phyloP scores from a whole-genome alignment of 768 basidiomycete species.

The Suillus sp. region DNA sequence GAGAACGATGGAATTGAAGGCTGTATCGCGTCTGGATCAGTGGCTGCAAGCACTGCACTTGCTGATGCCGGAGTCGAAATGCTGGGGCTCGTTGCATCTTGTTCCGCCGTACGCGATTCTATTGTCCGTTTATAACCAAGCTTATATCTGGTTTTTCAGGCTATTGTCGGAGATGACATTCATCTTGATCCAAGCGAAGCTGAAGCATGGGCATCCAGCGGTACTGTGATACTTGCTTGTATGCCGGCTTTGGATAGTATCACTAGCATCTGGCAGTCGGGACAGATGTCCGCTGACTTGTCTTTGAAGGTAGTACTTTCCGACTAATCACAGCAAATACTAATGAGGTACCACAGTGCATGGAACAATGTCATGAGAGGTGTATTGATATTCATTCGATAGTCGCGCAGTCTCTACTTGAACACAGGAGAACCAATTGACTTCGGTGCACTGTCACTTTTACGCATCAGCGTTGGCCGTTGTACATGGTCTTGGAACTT shows the following conservation, averaged over 20 bases:
- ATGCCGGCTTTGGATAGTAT: conserved; percentile 87
- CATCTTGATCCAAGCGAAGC: conserved; percentile 82
- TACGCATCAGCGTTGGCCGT: background rate
- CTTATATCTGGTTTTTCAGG: conserved; percentile 40
- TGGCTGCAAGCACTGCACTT: conserved; percentile 88
- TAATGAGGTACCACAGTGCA: conserved; percentile 48
- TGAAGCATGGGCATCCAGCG: conserved; percentile 59
- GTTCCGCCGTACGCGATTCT: conserved; percentile 63
- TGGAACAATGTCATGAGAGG: conserved; percentile 67
- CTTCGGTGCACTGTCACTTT: background rate
- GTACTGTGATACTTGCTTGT: conserved; percentile 76
- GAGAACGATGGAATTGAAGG: conserved; percentile 93
- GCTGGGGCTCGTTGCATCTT: conserved; percentile 83
- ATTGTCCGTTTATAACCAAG: conserved; percentile 5
- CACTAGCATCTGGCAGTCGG: conserved; percentile 87
- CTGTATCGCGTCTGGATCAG: conserved; percentile 81
- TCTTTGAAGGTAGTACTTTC: conserved; percentile 52
- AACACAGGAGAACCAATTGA: conserved; percentile 28
- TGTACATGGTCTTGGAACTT: background rate
- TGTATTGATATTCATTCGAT: conserved; percentile 78
- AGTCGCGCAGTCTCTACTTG: conserved; percentile 69
- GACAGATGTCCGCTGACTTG: conserved; percentile 57
- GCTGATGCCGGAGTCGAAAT: conserved; percentile 94
- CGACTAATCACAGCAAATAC: background rate
- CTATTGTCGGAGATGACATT: conserved; percentile 54